Evolutionary conservation across 2,329 filamentous ascomycete species (phyloP), one percentile per base, ranked within the genome.

Genomic region (Neonectria hederae): DNA sequence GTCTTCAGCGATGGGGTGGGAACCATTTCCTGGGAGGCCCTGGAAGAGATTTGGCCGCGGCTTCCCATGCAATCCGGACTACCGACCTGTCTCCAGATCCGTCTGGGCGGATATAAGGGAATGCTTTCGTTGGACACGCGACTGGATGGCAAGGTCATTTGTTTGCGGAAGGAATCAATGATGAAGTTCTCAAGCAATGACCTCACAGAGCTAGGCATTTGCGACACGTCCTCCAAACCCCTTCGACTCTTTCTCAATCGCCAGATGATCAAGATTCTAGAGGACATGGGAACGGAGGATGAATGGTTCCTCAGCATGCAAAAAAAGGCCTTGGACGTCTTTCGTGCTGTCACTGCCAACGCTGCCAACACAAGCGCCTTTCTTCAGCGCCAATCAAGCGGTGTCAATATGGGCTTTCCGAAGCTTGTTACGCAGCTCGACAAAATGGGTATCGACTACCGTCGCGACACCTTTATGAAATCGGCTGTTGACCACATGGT

Each of bases 1-100:
- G 83, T 89, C 0, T 97, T 96, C 74, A 94, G 90, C 65, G 93
- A 96, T 73, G 93, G 93, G 1, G 90, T 92, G 1, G 93, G 93
- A 0, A 93, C 88, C 0, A 87, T 96, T 5, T 95, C 92, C 0
- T 72, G 69, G 11, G 80, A 81, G 0, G 82, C 93, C 0, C 79
- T 91, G 53, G 76, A 85, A 14, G 82, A 82, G n/a, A 86, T 94
- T 3, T 90, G 88, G 84, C 76, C 79, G 1, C 73, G 78, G 5
- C 77, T 91, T 58, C 84, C 87, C 0, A 75, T 77, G 32, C 79
- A 78, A 24, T 80, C 81, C 38, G 73, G 80, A 0, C 79, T 80
- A 3, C 87, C 92, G 0, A 92, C 90, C 0, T 88, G 87, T 53
- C 87, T 93, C 49, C 93, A 97, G 71, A 91, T 97, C 46, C 86